phyloP scores from a whole-genome alignment of 129 eudicot genomes.

The Rutidosis leptorrhynchoides region DNA sequence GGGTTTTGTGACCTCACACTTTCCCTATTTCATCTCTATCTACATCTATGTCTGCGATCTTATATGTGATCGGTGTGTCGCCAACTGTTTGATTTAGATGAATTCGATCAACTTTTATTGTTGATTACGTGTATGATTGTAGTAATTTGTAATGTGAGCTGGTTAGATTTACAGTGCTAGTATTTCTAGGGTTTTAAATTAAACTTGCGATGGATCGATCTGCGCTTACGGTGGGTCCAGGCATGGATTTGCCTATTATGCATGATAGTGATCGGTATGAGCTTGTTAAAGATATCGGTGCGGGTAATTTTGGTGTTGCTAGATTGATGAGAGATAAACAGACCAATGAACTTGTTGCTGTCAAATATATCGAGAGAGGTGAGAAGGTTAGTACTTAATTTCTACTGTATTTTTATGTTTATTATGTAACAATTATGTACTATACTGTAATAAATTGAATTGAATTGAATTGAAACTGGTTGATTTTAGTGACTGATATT shows the following conservation, averaged over 20 bases:
- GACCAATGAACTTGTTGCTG: not conserved
- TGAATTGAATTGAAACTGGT: not conserved
- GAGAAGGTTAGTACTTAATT: conserved; percentile 12
- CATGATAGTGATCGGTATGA: conserved; percentile 83
- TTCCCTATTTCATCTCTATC: conserved; percentile 22
- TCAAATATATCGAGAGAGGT: not conserved
- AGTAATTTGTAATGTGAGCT: conserved; percentile 15
- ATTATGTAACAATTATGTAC: not conserved
- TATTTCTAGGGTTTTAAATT: conserved; percentile 19
- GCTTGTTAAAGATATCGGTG: conserved; percentile 60
- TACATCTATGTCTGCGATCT: conserved; percentile 15
- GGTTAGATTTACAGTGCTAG: not conserved
- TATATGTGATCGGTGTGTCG: conserved; percentile 21
- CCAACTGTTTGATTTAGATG: conserved; percentile 28
- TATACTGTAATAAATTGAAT: too few relatives aligned
- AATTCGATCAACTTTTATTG: not conserved
- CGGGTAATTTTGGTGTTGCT: conserved; percentile 14
- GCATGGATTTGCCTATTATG: conserved; percentile 84
- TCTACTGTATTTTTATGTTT: not conserved
- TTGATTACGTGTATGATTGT: conserved; percentile 29
- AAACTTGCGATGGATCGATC: conserved; percentile 37
- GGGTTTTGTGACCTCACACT: conserved; percentile 27
- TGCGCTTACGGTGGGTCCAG: conserved; percentile 51
- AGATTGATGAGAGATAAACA: not conserved
- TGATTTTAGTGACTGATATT: not conserved